Evolutionary conservation across 2,329 filamentous ascomycete species (phyloP).

Genomic region (Trichoderma guizhouense): DNA sequence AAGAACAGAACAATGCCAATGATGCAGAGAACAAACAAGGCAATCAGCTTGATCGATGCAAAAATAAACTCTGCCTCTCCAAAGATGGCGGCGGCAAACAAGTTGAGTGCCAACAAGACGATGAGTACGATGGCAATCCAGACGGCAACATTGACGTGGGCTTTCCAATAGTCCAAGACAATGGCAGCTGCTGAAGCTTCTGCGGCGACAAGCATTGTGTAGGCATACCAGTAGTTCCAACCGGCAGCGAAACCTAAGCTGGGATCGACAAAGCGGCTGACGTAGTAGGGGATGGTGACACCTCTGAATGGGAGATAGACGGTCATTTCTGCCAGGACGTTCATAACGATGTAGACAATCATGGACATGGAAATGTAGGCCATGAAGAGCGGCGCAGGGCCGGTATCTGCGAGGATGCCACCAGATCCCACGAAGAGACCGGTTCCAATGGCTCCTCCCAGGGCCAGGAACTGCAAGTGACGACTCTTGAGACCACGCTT

Average conservation of each 20-base stretch:
- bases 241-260: slow-evolving; percentile 55
- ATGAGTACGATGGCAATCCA: slow-evolving; percentile 59
- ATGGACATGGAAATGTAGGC: slow-evolving; percentile 59
- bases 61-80: slow-evolving; percentile 63
- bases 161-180: slow-evolving; percentile 59
- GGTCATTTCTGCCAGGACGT: slow-evolving; percentile 53
- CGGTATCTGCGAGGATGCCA: slow-evolving; percentile 51
- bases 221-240: slow-evolving; percentile 63
- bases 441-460: slow-evolving; percentile 58
- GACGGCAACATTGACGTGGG: slow-evolving; percentile 48
- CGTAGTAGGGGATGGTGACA: slow-evolving; percentile 55
- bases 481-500: slow-evolving; percentile 56
- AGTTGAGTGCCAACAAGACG: slow-evolving; percentile 54
- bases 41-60: slow-evolving; percentile 57
- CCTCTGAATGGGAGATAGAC: slow-evolving; percentile 54
- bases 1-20: slow-evolving; percentile 54
- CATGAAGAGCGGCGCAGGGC: slow-evolving; percentile 67
- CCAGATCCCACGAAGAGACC: slow-evolving; percentile 63
- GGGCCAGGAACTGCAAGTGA: slow-evolving; percentile 59
- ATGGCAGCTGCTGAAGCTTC: slow-evolving; percentile 57
- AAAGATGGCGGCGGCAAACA: slow-evolving; percentile 55
- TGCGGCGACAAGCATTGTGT: slow-evolving; percentile 55
- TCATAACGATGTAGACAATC: slow-evolving; percentile 54
- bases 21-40: slow-evolving; percentile 56
- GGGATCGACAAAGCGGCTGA: slow-evolving; percentile 53